These are phyloP conservation scores for Tephrocybe rancida DNA, from an alignment of 768 basidiomycete genomes.

Conservation along the genomic window DNA sequence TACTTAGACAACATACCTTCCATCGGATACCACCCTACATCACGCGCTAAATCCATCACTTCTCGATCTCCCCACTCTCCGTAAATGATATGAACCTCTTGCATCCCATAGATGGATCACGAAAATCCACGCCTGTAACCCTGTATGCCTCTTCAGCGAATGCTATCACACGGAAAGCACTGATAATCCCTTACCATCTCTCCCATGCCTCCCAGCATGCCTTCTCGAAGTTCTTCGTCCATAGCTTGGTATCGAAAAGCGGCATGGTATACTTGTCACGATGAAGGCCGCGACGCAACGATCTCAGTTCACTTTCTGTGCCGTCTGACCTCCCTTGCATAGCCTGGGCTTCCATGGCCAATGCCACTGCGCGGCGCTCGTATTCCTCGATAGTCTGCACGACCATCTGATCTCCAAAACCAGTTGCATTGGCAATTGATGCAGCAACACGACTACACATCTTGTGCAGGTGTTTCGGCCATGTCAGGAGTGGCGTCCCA, in stretches of 20 bases:
- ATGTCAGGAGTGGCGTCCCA: conserved; percentile 1
- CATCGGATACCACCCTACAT: neutral
- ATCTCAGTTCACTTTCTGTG: neutral
- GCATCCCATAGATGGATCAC: neutral
- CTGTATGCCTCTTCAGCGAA: neutral
- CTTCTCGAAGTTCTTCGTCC: conserved; percentile 9
- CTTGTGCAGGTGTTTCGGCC: conserved; percentile 2
- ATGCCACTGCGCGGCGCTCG: neutral
- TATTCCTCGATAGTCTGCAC: neutral
- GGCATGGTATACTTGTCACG: conserved; percentile 3
- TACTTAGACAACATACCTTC: neutral
- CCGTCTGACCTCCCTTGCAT: neutral
- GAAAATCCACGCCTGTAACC: conserved; percentile 1
- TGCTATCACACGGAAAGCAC: neutral
- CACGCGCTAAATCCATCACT: neutral
- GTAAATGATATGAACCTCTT: neutral
- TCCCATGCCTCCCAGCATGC: conserved; percentile 4
- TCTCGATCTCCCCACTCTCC: neutral
- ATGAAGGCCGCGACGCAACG: neutral
- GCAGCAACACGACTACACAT: conserved; percentile 2
- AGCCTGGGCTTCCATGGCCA: neutral
- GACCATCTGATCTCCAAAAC: conserved; percentile 2
- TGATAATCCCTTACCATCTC: neutral
- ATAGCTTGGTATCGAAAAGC: conserved; percentile 2
- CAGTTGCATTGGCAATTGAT: conserved; percentile 1